phyloP scores from a whole-genome alignment of 2,329 filamentous ascomycete species.

The Xylariaceae sp. region DNA sequence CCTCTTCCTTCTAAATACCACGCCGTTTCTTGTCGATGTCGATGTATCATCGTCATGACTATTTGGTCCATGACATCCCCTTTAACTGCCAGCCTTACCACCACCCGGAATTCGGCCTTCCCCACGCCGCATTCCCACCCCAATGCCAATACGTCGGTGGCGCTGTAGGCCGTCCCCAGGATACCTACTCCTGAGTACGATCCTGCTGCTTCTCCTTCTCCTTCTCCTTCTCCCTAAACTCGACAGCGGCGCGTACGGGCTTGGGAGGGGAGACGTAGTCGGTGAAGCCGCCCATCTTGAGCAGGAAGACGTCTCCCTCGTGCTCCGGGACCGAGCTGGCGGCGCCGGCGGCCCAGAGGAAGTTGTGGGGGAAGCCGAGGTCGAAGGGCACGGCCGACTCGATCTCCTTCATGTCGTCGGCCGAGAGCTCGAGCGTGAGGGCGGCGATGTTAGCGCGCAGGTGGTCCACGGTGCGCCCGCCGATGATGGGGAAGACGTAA shows the following conservation, averaged over 20 bases:
- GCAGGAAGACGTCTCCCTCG: slow-evolving; percentile 38
- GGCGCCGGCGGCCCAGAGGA: slow-evolving; percentile 50
- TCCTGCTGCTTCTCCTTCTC: slow-evolving; percentile 37
- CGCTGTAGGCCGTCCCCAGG: slow-evolving; percentile 10
- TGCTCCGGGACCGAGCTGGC: slow-evolving; percentile 28
- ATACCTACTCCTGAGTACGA: slow-evolving; percentile 9
- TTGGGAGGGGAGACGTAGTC: slow-evolving; percentile 44
- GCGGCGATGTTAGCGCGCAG: slow-evolving; percentile 51
- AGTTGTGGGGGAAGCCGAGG: slow-evolving; percentile 50
- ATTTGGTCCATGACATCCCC: no score
- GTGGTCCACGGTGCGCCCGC: slow-evolving; percentile 47
- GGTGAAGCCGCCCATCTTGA: slow-evolving; percentile 42
- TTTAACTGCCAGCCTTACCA: no score
- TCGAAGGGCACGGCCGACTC: slow-evolving; percentile 50
- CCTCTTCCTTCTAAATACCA: no score
- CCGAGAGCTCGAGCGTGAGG: slow-evolving; percentile 42
- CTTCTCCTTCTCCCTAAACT: slow-evolving; percentile 35
- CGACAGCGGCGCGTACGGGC: no score
- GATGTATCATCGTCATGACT: no score
- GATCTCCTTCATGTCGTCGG: slow-evolving; percentile 49
- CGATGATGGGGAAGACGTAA: slow-evolving; percentile 50
- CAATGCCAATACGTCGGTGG: no score
- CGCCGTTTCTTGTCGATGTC: no score
- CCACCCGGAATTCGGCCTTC: no score
- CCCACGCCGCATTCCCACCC: no score